phyloP scores from a whole-genome alignment of 169 alveolate species.

The Babesia bigemina region DNA sequence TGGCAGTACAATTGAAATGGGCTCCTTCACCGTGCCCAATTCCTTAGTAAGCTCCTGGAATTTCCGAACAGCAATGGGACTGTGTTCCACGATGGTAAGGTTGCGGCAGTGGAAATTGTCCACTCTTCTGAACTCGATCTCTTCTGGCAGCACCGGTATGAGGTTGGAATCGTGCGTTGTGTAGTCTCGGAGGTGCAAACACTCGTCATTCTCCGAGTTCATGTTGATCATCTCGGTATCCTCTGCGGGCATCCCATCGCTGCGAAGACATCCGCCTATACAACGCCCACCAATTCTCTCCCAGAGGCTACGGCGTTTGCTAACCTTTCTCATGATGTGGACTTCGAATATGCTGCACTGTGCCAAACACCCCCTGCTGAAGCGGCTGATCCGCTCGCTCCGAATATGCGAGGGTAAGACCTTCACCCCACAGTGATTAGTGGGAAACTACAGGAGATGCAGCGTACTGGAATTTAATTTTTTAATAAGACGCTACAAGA shows the following conservation, averaged over 20 bases:
- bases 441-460: too few relatives aligned
- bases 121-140: constrained; percentile 21
- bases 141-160: constrained; percentile 27
- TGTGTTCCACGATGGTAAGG: constrained; percentile 32
- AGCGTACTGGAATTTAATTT: too few relatives aligned
- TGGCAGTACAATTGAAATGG: constrained; percentile 18
- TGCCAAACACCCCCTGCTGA: too few relatives aligned
- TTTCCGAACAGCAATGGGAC: constrained; percentile 29
- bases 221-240: constrained; percentile 20
- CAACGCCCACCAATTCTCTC: constrained; percentile 5
- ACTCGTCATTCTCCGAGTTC: not conserved
- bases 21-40: constrained; percentile 25
- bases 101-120: constrained; percentile 31
- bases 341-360: not conserved
- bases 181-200: constrained; percentile 19
- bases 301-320: not conserved
- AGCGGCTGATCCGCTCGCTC: too few relatives aligned
- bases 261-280: constrained; percentile 13
- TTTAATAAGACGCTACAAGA: too few relatives aligned
- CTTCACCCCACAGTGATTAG: too few relatives aligned
- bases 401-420: too few relatives aligned
- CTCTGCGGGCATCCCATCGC: not conserved
- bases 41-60: constrained; percentile 28
- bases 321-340: not conserved
- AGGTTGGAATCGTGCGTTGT: constrained; percentile 6